Base-by-base conservation (phyloP, 768 basidiomycete species). In the Lactarius quietus region DNA sequence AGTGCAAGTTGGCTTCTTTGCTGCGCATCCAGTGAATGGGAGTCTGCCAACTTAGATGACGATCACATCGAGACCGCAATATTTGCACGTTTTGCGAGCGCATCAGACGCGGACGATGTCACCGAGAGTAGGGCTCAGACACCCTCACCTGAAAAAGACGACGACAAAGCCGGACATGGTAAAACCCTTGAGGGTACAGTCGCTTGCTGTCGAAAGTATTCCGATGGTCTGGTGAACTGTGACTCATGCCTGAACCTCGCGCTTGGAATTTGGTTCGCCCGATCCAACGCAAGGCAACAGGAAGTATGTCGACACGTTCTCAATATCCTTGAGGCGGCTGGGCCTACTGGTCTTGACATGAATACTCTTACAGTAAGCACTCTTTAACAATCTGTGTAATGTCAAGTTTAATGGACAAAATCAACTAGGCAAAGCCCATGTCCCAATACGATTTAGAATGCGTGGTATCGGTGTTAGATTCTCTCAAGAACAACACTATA, bases 31-130 rank as follows among this genome's bases (percentile, higher is more conserved):
- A n/a, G n/a, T 3, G 26, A 48, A 1, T 10, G 31, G 9, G 53
- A 20, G 6, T 23, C 26, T 65, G 43, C 38, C 33, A 17, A 51
- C 51, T 43, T 68, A 93, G 92, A 92, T 72, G 92, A 95, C 71
- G 89, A 93, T 74, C 84, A 93, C 70, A 87, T 93, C 56, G 92
- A 95, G 75, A 90, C 88, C 5, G 73, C 77, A 9, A 78, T 94
- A 59, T 77, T 77, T 67, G 78, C 87, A 56, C 82, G 76, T 58
- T 79, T 80, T 41, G 35, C 36, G 12, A 55, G 48, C 38, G 10
- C 29, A 6, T 31, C 60, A 23, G 64, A 71, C 15, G 9, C 59
- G 35, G 59, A 48, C 18, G 55, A 64, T 29, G 43, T 28, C 1
- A 31, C 38, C 14, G 52, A 23, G 20, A 57, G 48, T 14, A 36